Evolutionary conservation across 2,329 filamentous ascomycete species (phyloP).

Genomic region (Domatiomyces catenatus): DNA sequence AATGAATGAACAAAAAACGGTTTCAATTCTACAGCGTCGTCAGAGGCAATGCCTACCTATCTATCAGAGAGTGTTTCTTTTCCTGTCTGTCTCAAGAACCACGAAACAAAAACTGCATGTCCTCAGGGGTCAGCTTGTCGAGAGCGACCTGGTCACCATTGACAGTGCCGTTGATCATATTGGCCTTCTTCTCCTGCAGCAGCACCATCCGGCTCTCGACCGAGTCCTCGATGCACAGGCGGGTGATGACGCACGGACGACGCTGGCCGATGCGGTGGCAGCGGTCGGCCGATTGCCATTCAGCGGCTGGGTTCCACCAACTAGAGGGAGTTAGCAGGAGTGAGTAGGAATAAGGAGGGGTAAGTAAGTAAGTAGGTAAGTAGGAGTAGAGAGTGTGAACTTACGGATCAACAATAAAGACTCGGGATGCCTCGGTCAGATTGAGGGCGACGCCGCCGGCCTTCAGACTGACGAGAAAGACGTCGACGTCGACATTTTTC

Average conservation of each 20-base stretch:
- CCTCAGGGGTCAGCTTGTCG: conserved; percentile 76
- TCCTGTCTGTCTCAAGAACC: conserved; percentile 31
- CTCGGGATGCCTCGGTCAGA: conserved; percentile 80
- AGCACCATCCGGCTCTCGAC: conserved; percentile 92
- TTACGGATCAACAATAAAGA: conserved; percentile 93
- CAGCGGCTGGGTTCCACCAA: conserved; percentile 99
- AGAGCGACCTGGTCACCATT: conserved; percentile 84
- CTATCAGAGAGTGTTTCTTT: no score
- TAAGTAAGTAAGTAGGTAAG: no score
- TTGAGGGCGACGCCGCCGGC: conserved; percentile 93
- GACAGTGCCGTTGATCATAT: conserved; percentile 93
- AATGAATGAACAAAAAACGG: no score
- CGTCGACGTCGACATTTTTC: conserved; percentile 84
- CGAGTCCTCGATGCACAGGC: conserved; percentile 90
- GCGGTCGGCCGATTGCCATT: conserved; percentile 93
- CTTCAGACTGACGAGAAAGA: conserved; percentile 90
- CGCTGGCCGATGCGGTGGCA: conserved; percentile 92
- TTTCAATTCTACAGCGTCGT: no score
- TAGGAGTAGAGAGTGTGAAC: conserved; percentile 26
- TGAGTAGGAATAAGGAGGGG: background rate
- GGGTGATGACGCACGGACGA: conserved; percentile 83
- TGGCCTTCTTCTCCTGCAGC: conserved; percentile 96
- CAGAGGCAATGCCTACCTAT: no score
- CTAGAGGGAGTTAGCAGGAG: conserved; percentile 27
- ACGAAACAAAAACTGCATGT: conserved; percentile 93